Evolutionary conservation across 805 yeast genomes (phyloP).

Genomic region (Schizosaccharomyces pombe): DNA sequence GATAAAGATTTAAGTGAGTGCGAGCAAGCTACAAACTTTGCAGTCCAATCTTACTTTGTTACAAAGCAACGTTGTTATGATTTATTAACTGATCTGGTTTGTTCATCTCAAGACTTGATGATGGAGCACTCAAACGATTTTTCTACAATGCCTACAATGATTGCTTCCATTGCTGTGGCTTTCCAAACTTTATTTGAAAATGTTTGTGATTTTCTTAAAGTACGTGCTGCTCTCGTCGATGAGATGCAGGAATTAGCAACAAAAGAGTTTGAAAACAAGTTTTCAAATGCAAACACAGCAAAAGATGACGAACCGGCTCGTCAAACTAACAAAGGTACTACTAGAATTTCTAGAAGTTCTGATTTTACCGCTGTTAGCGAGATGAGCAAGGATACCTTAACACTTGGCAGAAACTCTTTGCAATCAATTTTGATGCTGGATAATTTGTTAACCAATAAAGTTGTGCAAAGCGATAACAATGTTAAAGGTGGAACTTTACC

Average conservation of each 20-base stretch:
- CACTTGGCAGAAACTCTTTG: not conserved
- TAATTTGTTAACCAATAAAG: not conserved
- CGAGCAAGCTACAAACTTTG: not conserved
- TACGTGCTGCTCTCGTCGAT: no score
- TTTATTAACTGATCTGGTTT: not conserved
- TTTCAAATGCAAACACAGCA: no score
- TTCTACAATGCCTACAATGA: not conserved
- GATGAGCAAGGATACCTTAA: not conserved
- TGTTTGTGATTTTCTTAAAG: no score
- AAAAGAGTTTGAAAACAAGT: no score
- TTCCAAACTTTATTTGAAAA: no score
- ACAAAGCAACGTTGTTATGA: not conserved
- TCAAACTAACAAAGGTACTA: not conserved
- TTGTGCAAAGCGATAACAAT: constrained; percentile 34
- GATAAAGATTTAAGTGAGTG: no score
- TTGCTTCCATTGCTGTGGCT: not conserved
- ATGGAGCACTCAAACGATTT: not conserved
- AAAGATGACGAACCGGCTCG: no score
- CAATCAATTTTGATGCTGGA: not conserved
- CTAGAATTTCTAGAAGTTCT: not conserved
- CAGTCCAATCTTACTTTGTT: not conserved
- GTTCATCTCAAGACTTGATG: not conserved
- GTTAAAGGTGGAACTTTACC: constrained; percentile 59
- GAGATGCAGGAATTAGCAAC: no score
- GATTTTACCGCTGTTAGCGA: not conserved